Base-by-base conservation (phyloP, 805 yeast species). In the Wickerhamomyces queroliae region DNA sequence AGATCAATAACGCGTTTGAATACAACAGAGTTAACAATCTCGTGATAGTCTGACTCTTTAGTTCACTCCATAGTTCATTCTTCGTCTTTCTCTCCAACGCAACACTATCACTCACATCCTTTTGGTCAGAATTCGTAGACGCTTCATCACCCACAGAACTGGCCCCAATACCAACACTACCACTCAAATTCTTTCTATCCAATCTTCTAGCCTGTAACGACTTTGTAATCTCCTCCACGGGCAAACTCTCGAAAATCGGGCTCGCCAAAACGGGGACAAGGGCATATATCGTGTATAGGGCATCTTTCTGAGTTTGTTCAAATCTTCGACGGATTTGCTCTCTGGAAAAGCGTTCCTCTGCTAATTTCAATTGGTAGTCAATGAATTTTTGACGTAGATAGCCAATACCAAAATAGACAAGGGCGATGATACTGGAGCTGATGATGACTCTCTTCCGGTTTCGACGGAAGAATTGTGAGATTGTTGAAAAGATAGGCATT, bases 251-350 rank as follows among this genome's bases (percentile, higher is more conserved):
- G 42, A 80, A 61, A 7, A 87, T 72, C 13, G 85, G 87, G 23
- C 72, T 72, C 6, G 80, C 70, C 32, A 90, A 65, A 5, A 87
- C 86, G 2, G 96, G 95, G 36, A 86, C 67, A 45, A 91, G 69
- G 4, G 95, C 90, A 56, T 85, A 69, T 38, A 90, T 77, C 0
- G 97, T 91, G 64, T 78, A 79, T 38, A 83, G 71, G 35, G 96
- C 86, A 61, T 91, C 98, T 49, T 81, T 80, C 55, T 90, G 97
- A 10, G 96, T 91, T 65, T 89, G 96, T 37, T 83, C 79, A 53
- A 89, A 91, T 42, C 97, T 67, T 49, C 93, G 72, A 49, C 81
- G 81, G 43, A 90, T 83, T 49, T 78, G 83, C 47, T 80, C 86
- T 37, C 72, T 68, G 18, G 83, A 74, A 38, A 76, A 71, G 33